These are phyloP conservation scores for Candida vartiovaarae DNA, from an alignment of 805 yeast species.

Conservation along the genomic window DNA sequence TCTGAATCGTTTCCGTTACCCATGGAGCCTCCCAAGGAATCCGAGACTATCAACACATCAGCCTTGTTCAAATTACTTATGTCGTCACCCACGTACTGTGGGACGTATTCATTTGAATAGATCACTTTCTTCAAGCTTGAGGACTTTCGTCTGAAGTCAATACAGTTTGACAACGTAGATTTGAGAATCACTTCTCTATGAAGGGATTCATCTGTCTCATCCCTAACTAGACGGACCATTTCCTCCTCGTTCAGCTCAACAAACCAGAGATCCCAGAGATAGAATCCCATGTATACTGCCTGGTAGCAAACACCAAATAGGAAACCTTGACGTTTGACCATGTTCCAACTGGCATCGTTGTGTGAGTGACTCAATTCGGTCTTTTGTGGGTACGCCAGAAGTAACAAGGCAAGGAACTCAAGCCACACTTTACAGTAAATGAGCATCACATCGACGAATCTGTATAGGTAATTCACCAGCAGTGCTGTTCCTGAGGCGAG, in stretches of 20 bases:
- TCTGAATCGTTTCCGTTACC: not conserved
- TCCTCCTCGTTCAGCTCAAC: slow-evolving; percentile 12
- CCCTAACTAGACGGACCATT: slow-evolving; percentile 3
- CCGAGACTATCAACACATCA: not conserved
- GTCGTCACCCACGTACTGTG: not conserved
- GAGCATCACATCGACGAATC: slow-evolving; percentile 24
- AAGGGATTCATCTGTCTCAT: slow-evolving; percentile 10
- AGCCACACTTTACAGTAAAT: slow-evolving; percentile 30
- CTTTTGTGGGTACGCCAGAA: slow-evolving; percentile 35
- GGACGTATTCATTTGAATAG: slow-evolving; percentile 11
- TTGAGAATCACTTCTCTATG: slow-evolving; percentile 21
- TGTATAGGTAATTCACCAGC: slow-evolving; percentile 19
- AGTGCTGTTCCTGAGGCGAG: slow-evolving; percentile 30
- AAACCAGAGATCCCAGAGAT: slow-evolving; percentile 27
- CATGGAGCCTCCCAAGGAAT: not conserved
- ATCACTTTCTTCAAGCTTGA: slow-evolving; percentile 12
- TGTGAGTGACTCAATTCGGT: slow-evolving; percentile 20
- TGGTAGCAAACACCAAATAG: slow-evolving; percentile 27
- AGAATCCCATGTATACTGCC: slow-evolving; percentile 23
- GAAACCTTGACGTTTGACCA: slow-evolving; percentile 33
- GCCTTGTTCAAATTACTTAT: not conserved
- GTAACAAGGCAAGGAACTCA: slow-evolving; percentile 28
- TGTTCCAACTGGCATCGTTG: slow-evolving; percentile 28
- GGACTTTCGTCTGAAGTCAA: slow-evolving; percentile 28
- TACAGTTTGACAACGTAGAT: slow-evolving; percentile 31